Evolutionary conservation across 306 rosid genomes (phyloP).

Genomic region (Geum urbanum): DNA sequence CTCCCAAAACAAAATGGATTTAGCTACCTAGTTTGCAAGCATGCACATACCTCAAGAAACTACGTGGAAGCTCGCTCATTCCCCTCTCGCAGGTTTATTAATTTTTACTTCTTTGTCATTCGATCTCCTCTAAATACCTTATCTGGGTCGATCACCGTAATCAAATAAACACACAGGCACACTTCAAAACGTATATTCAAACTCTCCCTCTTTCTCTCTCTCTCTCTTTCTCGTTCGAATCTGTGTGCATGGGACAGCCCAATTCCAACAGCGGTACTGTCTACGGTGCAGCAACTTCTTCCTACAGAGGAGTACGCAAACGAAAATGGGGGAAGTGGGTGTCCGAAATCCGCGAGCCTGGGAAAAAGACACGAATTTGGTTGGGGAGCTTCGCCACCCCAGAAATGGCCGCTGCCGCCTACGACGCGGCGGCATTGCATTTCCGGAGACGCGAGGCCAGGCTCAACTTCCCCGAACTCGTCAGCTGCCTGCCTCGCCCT

Average conservation of each 20-base stretch:
- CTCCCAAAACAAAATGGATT: not conserved
- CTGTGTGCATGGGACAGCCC: slow-evolving; percentile 29
- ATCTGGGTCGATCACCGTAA: slow-evolving; percentile 1
- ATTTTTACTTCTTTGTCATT: slow-evolving; percentile 25
- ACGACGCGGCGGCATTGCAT: slow-evolving; percentile 77
- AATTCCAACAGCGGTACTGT: slow-evolving; percentile 14
- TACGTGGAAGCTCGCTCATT: slow-evolving; percentile 47
- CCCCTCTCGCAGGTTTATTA: not conserved
- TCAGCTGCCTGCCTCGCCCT: slow-evolving; percentile 46
- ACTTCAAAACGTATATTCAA: not conserved
- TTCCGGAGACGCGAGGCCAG: slow-evolving; percentile 50
- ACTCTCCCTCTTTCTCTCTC: not conserved
- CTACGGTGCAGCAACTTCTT: slow-evolving; percentile 50
- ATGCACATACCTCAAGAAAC: slow-evolving; percentile 29
- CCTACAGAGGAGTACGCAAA: slow-evolving; percentile 87
- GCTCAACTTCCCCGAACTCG: slow-evolving; percentile 68
- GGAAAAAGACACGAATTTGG: slow-evolving; percentile 78
- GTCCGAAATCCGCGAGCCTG: slow-evolving; percentile 84
- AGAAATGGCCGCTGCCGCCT: slow-evolving; percentile 45
- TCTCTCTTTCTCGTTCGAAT: not conserved
- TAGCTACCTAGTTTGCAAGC: not conserved
- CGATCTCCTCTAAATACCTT: slow-evolving; percentile 48
- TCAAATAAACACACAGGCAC: not conserved
- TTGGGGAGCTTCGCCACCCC: slow-evolving; percentile 69
- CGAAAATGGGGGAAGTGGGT: slow-evolving; percentile 98